phyloP scores from a whole-genome alignment of 2,329 filamentous ascomycete species.

The Sclerotinia spermophila region DNA sequence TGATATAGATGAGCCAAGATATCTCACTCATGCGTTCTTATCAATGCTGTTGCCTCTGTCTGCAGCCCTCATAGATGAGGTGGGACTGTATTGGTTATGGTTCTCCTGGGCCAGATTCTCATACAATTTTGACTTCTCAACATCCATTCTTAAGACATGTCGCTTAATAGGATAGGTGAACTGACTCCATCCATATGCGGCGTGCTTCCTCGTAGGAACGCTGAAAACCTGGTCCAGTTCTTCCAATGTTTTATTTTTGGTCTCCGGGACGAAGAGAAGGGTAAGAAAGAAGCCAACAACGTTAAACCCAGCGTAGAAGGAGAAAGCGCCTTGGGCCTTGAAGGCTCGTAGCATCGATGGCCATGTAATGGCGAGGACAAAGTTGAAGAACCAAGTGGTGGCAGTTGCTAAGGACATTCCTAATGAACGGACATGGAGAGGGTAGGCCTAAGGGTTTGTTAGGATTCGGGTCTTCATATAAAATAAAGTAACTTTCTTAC shows the following conservation, averaged over 20 bases:
- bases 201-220: slow-evolving; percentile 9
- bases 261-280: slow-evolving; percentile 54
- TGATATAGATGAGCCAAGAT: not conserved
- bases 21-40: not conserved
- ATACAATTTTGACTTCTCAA: not conserved
- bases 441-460: slow-evolving; percentile 45
- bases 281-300: slow-evolving; percentile 51
- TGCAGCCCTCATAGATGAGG: not conserved
- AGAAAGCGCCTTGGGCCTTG: slow-evolving; percentile 45
- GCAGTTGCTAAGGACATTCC: slow-evolving; percentile 60
- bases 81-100: not conserved
- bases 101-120: not conserved
- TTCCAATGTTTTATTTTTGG: slow-evolving; percentile 45
- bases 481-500: not conserved
- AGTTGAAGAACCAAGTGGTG: slow-evolving; percentile 55
- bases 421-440: slow-evolving; percentile 57
- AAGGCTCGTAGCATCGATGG: slow-evolving; percentile 25
- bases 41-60: not conserved
- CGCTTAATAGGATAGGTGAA: slow-evolving; percentile 9
- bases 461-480: not conserved
- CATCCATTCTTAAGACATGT: slow-evolving; percentile 6
- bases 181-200: slow-evolving; percentile 9
- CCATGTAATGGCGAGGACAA: slow-evolving; percentile 53
- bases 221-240: slow-evolving; percentile 32
- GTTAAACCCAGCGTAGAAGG: slow-evolving; percentile 53